Conservation (phyloP, 2,329 filamentous ascomycete species). For the Claviceps citrina region DNA sequence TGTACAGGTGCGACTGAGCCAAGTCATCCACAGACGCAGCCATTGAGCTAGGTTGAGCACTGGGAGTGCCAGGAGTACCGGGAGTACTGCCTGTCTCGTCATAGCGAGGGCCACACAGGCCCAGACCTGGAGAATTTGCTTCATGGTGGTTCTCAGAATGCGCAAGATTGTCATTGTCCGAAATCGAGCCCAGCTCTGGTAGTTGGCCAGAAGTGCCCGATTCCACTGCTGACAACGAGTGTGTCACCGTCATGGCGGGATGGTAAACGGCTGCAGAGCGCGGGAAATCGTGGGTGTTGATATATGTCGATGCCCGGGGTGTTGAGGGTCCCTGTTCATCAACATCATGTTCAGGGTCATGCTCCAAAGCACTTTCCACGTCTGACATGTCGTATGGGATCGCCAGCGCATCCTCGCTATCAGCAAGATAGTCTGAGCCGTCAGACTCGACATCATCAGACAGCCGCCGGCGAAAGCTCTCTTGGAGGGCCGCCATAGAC, state of each 20-base stretch:
- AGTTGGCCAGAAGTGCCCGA: constrained; percentile 8
- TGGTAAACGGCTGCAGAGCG: constrained; percentile 12
- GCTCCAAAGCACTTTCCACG: constrained; percentile 17
- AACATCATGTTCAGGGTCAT: constrained; percentile 21
- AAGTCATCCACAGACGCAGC: constrained; percentile 30
- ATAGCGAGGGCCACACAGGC: background rate
- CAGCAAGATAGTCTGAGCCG: constrained; percentile 17
- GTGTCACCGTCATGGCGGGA: constrained; percentile 11
- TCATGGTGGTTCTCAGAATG: constrained; percentile 1
- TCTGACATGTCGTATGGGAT: constrained; percentile 36
- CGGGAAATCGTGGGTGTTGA: constrained; percentile 15
- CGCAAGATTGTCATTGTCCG: background rate
- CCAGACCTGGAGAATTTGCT: background rate
- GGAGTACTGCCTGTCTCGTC: background rate
- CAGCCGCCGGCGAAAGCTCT: constrained; percentile 13
- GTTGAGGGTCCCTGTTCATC: constrained; percentile 29
- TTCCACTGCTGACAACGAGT: constrained; percentile 4
- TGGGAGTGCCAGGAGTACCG: background rate
- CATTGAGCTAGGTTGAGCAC: background rate
- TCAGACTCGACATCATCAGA: constrained; percentile 11
- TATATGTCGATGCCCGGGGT: constrained; percentile 36
- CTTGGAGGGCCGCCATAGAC: constrained; percentile 12
- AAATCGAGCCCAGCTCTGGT: background rate
- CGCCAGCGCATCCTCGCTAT: constrained; percentile 40
- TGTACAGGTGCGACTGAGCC: constrained; percentile 53